phyloP scores from a whole-genome alignment of 129 eudicot genomes.

The Flaveria brownii region DNA sequence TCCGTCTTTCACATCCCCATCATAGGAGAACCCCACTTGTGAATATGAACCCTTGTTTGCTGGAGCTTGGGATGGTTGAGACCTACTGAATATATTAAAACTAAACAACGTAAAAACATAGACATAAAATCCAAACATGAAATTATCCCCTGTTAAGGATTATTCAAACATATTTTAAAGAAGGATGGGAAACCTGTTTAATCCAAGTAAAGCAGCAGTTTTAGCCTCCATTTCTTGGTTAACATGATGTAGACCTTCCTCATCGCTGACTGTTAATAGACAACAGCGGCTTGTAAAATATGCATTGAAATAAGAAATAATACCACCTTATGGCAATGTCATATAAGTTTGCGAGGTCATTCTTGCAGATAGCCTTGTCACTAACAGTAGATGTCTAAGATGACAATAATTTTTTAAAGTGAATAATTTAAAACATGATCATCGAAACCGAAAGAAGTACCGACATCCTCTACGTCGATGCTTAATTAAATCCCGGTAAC shows the following conservation, averaged over 20 bases:
- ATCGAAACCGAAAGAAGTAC: constrained; percentile 78
- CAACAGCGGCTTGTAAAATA: constrained; percentile 46
- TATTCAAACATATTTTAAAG: not conserved
- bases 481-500: constrained; percentile 99
- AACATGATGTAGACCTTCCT: constrained; percentile 89
- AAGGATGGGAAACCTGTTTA: constrained; percentile 60
- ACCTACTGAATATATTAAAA: constrained; percentile 37
- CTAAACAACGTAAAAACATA: not conserved
- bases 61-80: constrained; percentile 62
- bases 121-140: constrained; percentile 4
- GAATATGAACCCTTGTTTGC: constrained; percentile 83
- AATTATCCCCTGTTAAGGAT: constrained; percentile 6
- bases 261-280: constrained; percentile 75
- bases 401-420: constrained; percentile 34
- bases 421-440: constrained; percentile 42
- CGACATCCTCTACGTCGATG: constrained; percentile 99
- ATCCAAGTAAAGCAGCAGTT: constrained; percentile 61
- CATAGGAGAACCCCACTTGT: constrained; percentile 93
- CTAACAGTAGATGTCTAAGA: constrained; percentile 31
- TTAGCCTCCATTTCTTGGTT: constrained; percentile 93
- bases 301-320: constrained; percentile 19
- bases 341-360: constrained; percentile 25
- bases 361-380: constrained; percentile 40
- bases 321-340: constrained; percentile 18
- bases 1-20: constrained; percentile 79